Evolutionary conservation across 805 yeast species (phyloP), one percentile per base, ranked within the genome.

Genomic region (Deakozyma indianensis): DNA sequence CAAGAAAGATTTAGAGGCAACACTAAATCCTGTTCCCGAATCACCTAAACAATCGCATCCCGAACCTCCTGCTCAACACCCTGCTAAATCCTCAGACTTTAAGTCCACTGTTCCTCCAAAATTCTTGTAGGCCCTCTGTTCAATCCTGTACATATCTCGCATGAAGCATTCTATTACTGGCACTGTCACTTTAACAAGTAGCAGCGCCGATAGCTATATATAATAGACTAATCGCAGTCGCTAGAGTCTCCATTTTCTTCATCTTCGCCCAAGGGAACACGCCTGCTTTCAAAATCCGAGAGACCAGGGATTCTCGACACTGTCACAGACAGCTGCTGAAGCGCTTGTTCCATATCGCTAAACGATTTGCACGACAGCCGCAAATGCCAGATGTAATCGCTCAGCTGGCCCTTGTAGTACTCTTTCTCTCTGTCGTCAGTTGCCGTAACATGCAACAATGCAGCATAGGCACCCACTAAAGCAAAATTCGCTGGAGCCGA

Each of bases 381-480:
- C 40, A 90, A 61, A 9, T 78, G 73, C 81, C 86, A 78, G 48
- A 94, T 68, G 60, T 83, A 88, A 52, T 80, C 82, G 55, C 75
- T 75, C 23, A 88, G 71, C 50, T 80, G 80, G 50, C 78, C 83
- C 53, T 76, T 72, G 61, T 75, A 85, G 42, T 72, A 67, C 35
- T 66, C 67, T 0, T 81, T 72, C 55, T 86, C 95, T 45, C 78
- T 84, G 2, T 52, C 48, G 15, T 54, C 50, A 18, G 46, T 45
- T 1, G 92, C 67, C 0, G 95, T 82, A 15, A 80, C 79, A 54
- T 73, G 83, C 45, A 88, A 63, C 11, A 88, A 66, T 0, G 94
- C 80, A 0, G 95, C 95, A 69, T 88, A 88, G 0, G 90, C 76
- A 1, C 95, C 96, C 35, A 87, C 84, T 29, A 84, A 63, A 4